Percentiles rank a stretch among this genome's conserved stretches.
phyloP scores from a whole-genome alignment of 2,329 filamentous ascomycete species.

The Trichoderma aggressivum region DNA sequence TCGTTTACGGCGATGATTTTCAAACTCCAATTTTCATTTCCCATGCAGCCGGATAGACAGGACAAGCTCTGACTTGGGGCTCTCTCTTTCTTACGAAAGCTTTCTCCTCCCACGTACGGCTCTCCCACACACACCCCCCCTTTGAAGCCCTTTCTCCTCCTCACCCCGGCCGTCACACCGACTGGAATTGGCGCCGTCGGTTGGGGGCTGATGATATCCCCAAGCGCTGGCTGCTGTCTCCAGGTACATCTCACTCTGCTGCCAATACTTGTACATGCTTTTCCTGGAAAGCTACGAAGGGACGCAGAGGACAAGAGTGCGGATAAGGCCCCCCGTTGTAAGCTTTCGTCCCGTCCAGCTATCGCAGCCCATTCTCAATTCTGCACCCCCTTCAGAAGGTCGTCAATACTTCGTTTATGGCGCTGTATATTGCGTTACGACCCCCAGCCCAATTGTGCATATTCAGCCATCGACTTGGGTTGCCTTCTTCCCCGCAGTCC shows the following conservation, averaged over 20 bases:
- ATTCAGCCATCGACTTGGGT: neutral
- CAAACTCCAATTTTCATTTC: neutral
- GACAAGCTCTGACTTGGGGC: neutral
- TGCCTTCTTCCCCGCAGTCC: constrained; percentile 1
- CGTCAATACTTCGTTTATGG: neutral
- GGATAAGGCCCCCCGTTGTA: neutral
- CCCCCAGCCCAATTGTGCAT: neutral
- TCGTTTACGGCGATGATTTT: neutral
- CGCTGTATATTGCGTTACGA: neutral
- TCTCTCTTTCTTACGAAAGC: neutral
- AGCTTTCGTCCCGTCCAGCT: constrained; percentile 9
- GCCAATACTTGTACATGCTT: neutral
- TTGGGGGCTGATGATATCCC: constrained; percentile 5
- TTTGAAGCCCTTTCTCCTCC: neutral
- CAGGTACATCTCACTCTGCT: neutral
- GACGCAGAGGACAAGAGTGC: neutral
- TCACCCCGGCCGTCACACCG: constrained; percentile 11
- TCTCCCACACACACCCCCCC: neutral
- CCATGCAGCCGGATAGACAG: neutral
- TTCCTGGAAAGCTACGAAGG: neutral
- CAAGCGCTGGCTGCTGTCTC: neutral
- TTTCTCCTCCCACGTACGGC: neutral
- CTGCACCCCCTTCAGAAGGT: neutral
- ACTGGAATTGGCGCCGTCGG: constrained; percentile 12
- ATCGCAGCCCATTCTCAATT: neutral